These are phyloP conservation scores for Suillus placidus DNA, from an alignment of 768 basidiomycete genomes.

Conservation along the genomic window DNA sequence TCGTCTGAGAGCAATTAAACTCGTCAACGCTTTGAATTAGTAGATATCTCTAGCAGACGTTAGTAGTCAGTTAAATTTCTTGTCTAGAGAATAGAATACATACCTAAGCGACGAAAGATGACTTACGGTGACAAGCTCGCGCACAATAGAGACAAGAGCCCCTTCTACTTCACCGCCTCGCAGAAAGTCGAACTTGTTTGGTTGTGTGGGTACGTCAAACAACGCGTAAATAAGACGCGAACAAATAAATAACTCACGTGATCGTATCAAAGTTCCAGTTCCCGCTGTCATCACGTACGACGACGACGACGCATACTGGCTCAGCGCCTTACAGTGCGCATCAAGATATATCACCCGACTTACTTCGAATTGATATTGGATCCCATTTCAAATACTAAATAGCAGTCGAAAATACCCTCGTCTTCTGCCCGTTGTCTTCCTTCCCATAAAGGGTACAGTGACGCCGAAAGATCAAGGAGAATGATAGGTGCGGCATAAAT, in stretches of 20 bases:
- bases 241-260: slow-evolving; percentile 22
- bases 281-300: neutral
- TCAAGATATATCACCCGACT: neutral
- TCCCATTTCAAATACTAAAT: neutral
- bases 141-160: slow-evolving; percentile 20
- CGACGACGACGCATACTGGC: neutral
- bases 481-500: neutral
- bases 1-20: slow-evolving; percentile 19
- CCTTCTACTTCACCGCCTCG: neutral
- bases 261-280: neutral
- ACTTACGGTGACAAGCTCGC: slow-evolving; percentile 33
- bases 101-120: slow-evolving; percentile 25
- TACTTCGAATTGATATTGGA: neutral
- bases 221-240: slow-evolving; percentile 36
- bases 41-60: slow-evolving; percentile 16
- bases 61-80: neutral
- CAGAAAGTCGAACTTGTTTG: slow-evolving; percentile 39
- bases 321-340: neutral
- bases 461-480: neutral
- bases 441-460: neutral
- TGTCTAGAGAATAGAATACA: slow-evolving; percentile 3
- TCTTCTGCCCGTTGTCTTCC: neutral
- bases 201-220: slow-evolving; percentile 28
- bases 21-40: slow-evolving; percentile 29
- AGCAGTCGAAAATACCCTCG: neutral